Evolutionary conservation across 2,329 filamentous ascomycete genomes (phyloP).

Genomic region (Curvularia sp.): DNA sequence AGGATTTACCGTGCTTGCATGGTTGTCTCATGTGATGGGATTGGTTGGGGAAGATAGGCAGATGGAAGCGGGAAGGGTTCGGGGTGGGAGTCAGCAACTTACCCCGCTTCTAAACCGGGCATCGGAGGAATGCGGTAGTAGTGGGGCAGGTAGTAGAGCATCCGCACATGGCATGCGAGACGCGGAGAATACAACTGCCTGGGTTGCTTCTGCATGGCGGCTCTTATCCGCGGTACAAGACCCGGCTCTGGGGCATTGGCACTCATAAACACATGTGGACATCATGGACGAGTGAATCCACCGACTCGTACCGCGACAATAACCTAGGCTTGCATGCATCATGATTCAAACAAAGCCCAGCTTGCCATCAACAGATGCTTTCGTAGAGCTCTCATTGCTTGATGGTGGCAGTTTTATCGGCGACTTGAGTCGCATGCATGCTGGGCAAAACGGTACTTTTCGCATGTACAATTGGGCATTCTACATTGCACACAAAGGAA

Average conservation of each 20-base stretch:
- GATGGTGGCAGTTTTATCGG: constrained; percentile 46
- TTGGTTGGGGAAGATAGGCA: neutral
- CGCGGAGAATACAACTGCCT: neutral
- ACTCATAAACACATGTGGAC: neutral
- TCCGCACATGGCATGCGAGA: neutral
- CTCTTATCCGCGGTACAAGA: neutral
- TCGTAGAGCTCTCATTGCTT: constrained; percentile 36
- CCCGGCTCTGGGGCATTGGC: neutral
- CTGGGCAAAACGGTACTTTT: constrained; percentile 35
- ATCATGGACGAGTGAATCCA: neutral
- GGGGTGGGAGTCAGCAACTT: constrained; percentile 14
- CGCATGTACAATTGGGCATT: constrained; percentile 50
- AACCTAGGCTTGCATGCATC: neutral
- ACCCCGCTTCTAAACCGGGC: constrained; percentile 13
- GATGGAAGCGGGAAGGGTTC: neutral
- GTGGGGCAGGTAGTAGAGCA: constrained; percentile 12
- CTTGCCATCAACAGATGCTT: constrained; percentile 28
- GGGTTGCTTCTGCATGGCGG: neutral
- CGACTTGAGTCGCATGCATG: constrained; percentile 38
- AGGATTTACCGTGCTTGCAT: neutral
- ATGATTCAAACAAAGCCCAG: neutral
- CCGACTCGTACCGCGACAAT: neutral
- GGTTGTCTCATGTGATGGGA: neutral
- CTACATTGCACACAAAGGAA: constrained; percentile 33
- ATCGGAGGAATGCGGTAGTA: neutral